These are phyloP conservation scores for Cordyceps cateniannulata DNA, from an alignment of 2,329 filamentous ascomycete species.

Conservation along the genomic window DNA sequence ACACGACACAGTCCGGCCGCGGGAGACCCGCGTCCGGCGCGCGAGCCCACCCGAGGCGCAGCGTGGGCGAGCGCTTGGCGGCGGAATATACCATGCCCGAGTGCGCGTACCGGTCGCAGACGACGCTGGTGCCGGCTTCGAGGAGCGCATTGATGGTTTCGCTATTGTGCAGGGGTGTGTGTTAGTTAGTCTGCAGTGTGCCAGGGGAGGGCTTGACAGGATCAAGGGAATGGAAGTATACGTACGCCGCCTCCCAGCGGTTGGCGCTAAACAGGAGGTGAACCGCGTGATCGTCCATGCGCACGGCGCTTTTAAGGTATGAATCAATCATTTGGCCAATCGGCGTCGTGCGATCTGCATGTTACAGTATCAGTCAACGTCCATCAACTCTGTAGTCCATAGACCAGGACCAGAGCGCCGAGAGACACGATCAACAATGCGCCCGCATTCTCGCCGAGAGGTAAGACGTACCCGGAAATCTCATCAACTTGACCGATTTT, in stretches of 20 bases:
- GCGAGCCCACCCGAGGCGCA: conserved; percentile 74
- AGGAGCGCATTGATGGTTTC: conserved; percentile 49
- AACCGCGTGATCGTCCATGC: conserved; percentile 82
- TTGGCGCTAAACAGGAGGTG: conserved; percentile 89
- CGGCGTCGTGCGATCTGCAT: conserved; percentile 67
- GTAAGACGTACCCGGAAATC: conserved; percentile 49
- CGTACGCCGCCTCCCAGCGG: conserved; percentile 68
- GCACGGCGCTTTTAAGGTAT: conserved; percentile 66
- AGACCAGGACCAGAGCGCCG: no score
- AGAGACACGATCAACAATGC: not conserved
- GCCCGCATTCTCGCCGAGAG: no score
- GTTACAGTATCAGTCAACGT: not conserved
- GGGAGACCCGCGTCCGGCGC: conserved; percentile 81
- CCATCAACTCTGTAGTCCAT: not conserved
- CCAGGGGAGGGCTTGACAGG: not conserved
- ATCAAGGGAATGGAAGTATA: conserved; percentile 13
- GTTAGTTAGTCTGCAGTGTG: not conserved
- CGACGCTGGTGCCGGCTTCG: conserved; percentile 61
- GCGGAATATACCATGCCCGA: conserved; percentile 90
- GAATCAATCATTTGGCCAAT: conserved; percentile 83
- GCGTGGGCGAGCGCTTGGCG: conserved; percentile 68
- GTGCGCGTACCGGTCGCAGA: conserved; percentile 93
- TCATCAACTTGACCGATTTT: conserved; percentile 44
- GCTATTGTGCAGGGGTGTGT: conserved; percentile 24
- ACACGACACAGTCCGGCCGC: conserved; percentile 78